A percentile compares a stretch with the other conserved stretches of the same genome.
Conservation (phyloP, 345 rosid genomes). For the Brassica juncea region DNA sequence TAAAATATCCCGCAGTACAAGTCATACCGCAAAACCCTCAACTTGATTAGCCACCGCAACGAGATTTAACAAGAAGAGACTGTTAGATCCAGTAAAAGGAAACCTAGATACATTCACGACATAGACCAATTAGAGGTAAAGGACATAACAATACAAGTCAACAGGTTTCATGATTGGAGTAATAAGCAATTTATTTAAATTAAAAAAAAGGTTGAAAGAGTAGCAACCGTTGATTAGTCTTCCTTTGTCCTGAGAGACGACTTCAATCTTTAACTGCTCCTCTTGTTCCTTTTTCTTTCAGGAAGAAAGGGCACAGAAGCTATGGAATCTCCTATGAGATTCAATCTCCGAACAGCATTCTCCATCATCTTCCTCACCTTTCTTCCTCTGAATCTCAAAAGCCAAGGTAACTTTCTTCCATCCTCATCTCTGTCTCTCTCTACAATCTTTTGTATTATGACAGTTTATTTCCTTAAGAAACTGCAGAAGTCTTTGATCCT, state of each 20-base stretch:
- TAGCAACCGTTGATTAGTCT: conserved; percentile 37
- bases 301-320: conserved; percentile 1
- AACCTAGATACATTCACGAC: background rate
- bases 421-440: conserved; percentile 15
- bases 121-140: background rate
- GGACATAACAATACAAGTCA: background rate
- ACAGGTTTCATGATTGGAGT: background rate
- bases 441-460: background rate
- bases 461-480: conserved; percentile 2
- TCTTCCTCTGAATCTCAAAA: conserved; percentile 27
- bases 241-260: conserved; percentile 29
- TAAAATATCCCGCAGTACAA: background rate
- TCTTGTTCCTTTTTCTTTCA: conserved; percentile 24
- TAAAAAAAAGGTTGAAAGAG: conserved; percentile 10
- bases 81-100: background rate
- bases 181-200: background rate
- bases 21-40: background rate
- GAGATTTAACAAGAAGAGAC: background rate
- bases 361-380: conserved; percentile 31
- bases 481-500: conserved; percentile 20
- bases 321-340: conserved; percentile 26
- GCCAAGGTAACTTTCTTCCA: conserved; percentile 27
- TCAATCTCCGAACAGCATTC: conserved; percentile 23
- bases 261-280: conserved; percentile 37
- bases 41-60: background rate